Evolutionary conservation across 352 stramenopile genomes (phyloP), one percentile per base, ranked within the genome.

Genomic region (Phytophthora megakarya): DNA sequence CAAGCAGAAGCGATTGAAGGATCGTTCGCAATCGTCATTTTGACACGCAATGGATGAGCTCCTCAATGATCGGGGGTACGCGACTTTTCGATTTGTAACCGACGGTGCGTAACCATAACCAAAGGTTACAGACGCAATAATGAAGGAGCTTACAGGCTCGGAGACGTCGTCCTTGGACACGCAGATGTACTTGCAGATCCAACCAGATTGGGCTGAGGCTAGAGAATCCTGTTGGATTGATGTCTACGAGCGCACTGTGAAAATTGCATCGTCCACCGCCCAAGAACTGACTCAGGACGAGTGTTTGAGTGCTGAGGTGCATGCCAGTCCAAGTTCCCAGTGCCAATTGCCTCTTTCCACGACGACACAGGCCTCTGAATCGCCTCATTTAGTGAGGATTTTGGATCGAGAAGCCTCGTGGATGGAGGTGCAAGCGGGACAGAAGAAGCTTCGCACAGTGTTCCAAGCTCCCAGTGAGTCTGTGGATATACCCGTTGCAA

Each of bases 131-230:
- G 25, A 47, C 22, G 15, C 56, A 56, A 58, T 8, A 16, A 65
- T 60, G 65, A 67, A 56, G 39, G 49, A 65, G 25, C 18, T 48
- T 32, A 28, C 3, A 23, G 39, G 11, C 19, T 38, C 30, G 12
- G 33, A 53, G 40, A 57, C 51, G 43, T 42, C 45, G 38, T 51
- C 42, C n/a, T 25, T 40, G 26, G 49, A 61, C 46, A 37, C 45
- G 47, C 54, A 73, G 35, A 46, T 64, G 25, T 89, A 87, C 74
- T 74, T 89, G 73, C 77, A 90, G 66, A 67, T 92, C 50, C 72
- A 90, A 70, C 67, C 76, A 11, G 81, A 92, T 61, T 92, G 84
- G 84, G 25, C 42, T 6, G 21, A 13, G 1, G 32, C 28, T 8
- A 64, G 47, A 1, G 65, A 70, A 21, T 67, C 55, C 13, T 86